phyloP scores from a whole-genome alignment of 2,329 filamentous ascomycete genomes.

The Alternaria triticina region DNA sequence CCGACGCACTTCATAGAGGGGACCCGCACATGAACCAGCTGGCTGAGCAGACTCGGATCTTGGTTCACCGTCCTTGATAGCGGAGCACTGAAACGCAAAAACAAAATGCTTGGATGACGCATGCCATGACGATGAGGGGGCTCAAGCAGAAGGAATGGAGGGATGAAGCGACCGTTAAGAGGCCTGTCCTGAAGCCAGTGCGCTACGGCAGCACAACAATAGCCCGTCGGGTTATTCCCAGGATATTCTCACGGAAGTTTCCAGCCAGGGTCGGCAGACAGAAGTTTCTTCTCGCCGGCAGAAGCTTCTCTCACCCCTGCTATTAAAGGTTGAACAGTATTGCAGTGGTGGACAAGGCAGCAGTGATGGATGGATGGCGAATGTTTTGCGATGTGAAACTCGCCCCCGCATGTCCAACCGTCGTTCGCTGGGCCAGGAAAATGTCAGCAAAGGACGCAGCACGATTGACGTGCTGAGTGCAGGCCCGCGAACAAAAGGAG shows the following conservation, averaged over 20 bases:
- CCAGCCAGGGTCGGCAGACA: background rate
- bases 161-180: constrained; percentile 10
- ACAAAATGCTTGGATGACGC: background rate
- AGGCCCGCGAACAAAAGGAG: background rate
- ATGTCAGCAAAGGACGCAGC: background rate
- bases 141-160: background rate
- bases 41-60: background rate
- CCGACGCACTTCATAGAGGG: background rate
- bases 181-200: constrained; percentile 5
- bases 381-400: background rate
- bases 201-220: background rate
- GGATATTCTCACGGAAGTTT: background rate
- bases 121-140: background rate
- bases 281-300: background rate
- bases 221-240: constrained; percentile 8
- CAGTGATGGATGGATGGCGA: background rate
- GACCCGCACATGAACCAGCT: background rate
- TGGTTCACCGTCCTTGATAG: background rate
- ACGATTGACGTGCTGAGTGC: background rate
- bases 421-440: background rate
- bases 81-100: constrained; percentile 1
- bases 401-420: constrained; percentile 1
- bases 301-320: background rate
- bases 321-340: background rate
- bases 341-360: background rate